Evolutionary conservation across 148 eudicot species (phyloP).

Genomic region (Polygonum aviculare): DNA sequence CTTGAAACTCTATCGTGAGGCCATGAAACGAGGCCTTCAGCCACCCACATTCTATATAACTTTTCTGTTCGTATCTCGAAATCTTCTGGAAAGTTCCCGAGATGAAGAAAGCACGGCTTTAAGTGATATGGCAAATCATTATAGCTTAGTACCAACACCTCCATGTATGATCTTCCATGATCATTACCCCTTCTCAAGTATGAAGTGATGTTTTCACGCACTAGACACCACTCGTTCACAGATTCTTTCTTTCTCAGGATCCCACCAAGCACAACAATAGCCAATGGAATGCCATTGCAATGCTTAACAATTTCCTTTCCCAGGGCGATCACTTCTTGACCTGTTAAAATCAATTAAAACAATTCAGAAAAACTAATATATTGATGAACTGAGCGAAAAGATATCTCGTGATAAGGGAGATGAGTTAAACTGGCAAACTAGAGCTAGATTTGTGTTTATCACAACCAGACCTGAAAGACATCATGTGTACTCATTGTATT

Average conservation of each 20-base stretch:
- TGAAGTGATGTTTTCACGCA: conserved; percentile 20
- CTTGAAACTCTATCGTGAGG: conserved; percentile 11
- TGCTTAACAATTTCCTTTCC: conserved; percentile 27
- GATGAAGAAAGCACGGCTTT: conserved; percentile 33
- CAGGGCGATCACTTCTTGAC: conserved; percentile 20
- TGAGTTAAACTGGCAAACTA: no score
- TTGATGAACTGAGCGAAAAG: no score
- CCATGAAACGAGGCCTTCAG: conserved; percentile 32
- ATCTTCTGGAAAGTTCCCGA: conserved; percentile 37
- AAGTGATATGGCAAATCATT: conserved; percentile 32
- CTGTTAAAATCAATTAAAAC: background rate
- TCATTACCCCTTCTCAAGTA: conserved; percentile 12
- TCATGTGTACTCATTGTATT: no score
- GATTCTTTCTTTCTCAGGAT: conserved; percentile 26
- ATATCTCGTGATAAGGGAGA: no score
- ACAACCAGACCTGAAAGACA: no score
- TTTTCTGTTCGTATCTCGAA: conserved; percentile 23
- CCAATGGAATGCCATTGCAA: conserved; percentile 41
- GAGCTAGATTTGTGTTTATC: no score
- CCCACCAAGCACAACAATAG: conserved; percentile 40
- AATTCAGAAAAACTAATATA: no score
- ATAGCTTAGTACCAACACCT: conserved; percentile 35
- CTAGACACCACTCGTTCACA: conserved; percentile 25
- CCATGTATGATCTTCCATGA: conserved; percentile 4
- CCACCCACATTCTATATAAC: conserved; percentile 34